Percentiles rank a stretch among this genome's conserved stretches.
phyloP scores from a whole-genome alignment of 2,329 filamentous ascomycete genomes.

The Fusarium torreyae region DNA sequence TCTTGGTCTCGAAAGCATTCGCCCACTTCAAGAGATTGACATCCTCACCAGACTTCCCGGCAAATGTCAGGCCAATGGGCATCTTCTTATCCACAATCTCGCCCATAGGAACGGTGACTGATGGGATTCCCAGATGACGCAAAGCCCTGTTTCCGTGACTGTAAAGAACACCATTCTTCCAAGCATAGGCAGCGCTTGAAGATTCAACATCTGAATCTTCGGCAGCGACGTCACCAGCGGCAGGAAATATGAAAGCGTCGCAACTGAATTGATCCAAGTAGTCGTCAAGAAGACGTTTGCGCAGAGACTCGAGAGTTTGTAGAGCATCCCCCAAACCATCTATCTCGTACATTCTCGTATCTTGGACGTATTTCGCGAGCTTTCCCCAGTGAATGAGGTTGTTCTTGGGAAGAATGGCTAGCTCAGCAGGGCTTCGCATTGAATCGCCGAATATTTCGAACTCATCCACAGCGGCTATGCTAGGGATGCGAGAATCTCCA shows the following conservation, averaged over 20 bases:
- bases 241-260: slow-evolving; percentile 65
- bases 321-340: slow-evolving; percentile 61
- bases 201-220: slow-evolving; percentile 62
- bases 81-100: slow-evolving; percentile 62
- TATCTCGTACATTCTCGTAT: slow-evolving; percentile 58
- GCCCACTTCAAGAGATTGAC: slow-evolving; percentile 47
- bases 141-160: slow-evolving; percentile 68
- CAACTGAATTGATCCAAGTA: slow-evolving; percentile 62
- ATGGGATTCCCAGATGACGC: slow-evolving; percentile 68
- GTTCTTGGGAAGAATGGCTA: slow-evolving; percentile 5
- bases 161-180: slow-evolving; percentile 64
- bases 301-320: slow-evolving; percentile 61
- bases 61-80: slow-evolving; percentile 69
- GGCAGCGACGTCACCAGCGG: slow-evolving; percentile 64
- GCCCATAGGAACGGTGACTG: slow-evolving; percentile 68
- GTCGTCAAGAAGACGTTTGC: slow-evolving; percentile 63
- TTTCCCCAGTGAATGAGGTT: slow-evolving; percentile 28
- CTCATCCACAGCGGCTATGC: slow-evolving; percentile 58
- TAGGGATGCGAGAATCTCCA: slow-evolving; percentile 17
- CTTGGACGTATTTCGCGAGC: background rate
- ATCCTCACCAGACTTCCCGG: slow-evolving; percentile 64
- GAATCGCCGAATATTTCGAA: slow-evolving; percentile 55
- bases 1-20: slow-evolving; percentile 36
- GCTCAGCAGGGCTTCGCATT: slow-evolving; percentile 22
- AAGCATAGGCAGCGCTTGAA: slow-evolving; percentile 32